A percentile compares a stretch with the other conserved stretches of the same genome.
phyloP scores from a whole-genome alignment of 306 rosid genomes.

The Adenanthera pavonina region DNA sequence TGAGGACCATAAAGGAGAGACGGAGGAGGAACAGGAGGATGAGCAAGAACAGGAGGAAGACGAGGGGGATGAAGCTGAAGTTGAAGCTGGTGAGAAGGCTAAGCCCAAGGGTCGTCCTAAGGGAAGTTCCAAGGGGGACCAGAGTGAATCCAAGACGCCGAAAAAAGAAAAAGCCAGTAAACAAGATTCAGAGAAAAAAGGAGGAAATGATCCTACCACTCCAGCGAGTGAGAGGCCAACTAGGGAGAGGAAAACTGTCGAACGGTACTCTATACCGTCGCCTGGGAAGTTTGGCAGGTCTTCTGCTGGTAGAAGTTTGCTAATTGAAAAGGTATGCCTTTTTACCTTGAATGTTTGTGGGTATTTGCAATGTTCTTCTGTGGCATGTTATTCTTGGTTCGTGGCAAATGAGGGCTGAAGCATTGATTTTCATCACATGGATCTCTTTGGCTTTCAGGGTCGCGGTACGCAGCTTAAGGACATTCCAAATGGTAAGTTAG shows the following conservation, averaged over 20 bases:
- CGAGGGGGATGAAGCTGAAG: slow-evolving; percentile 35
- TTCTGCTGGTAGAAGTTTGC: slow-evolving; percentile 55
- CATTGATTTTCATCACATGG: slow-evolving; percentile 21
- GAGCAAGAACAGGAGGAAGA: slow-evolving; percentile 37
- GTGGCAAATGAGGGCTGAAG: background rate
- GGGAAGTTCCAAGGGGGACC: slow-evolving; percentile 36
- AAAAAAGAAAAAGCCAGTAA: slow-evolving; percentile 28
- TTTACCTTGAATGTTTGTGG: background rate
- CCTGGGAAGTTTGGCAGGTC: slow-evolving; percentile 53
- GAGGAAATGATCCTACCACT: slow-evolving; percentile 47
- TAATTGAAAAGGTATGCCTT: slow-evolving; percentile 75
- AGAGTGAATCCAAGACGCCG: slow-evolving; percentile 33
- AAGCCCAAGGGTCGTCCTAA: slow-evolving; percentile 37
- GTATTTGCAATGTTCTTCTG: background rate
- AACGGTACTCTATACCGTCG: slow-evolving; percentile 70
- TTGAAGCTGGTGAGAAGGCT: slow-evolving; percentile 31
- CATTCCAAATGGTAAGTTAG: slow-evolving; percentile 82
- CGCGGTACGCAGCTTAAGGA: slow-evolving; percentile 84
- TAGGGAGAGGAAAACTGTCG: slow-evolving; percentile 87
- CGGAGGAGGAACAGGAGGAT: background rate
- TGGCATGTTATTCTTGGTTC: background rate
- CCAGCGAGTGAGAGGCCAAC: slow-evolving; percentile 80
- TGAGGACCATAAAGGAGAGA: background rate
- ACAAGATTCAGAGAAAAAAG: slow-evolving; percentile 29
- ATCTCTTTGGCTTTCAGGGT: slow-evolving; percentile 65